Base-by-base conservation (phyloP, 2,329 filamentous ascomycete genomes). In the Fusarium sp. region DNA sequence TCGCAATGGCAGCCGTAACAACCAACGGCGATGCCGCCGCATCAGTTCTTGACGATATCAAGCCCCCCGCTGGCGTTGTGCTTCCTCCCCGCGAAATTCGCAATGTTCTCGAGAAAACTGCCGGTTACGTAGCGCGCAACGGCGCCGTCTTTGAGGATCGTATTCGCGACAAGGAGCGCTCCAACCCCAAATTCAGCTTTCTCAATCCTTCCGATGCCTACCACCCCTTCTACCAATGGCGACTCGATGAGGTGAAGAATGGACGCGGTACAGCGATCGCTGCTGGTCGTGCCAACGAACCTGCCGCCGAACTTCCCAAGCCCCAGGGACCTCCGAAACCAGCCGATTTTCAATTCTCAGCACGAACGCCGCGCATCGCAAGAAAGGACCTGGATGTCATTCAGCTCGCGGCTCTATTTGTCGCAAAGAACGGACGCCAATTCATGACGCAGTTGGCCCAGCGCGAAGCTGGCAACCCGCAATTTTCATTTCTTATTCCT, bases 331-430 rank as follows among this genome's bases (percentile, higher is more conserved):
- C 95, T 10, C 90, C 91, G 45, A 90, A 94, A 76, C 96, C 96
- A 18, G 88, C 92, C 61, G 92, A 94, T 75, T 98, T 97, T 77
- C 89, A 92, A 73, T 99, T 98, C 83, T 97, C 94, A 59, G 94
- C 96, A 74, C 92, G 94, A 78, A 97, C 98, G 93, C 96, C 96
- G 62, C 95, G 94, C 73, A 97, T 99, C 82, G 97, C 92, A 81
- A 94, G 97, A 70, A 93, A 97, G 80, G 96, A 99, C 85, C 83
- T 98, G 69, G 89, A 91, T 73, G 85, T 91, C 52, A 85, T 92
- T 59, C 85, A 88, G 59, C 82, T 97, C 77, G 97, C 95, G 38
- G 96, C 96, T 22, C 85, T 97, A 27, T 98, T 96, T 80, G 94
- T 95, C 52, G 96, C 96, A 55, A 94, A 95, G 81, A 95, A 97